Conservation (phyloP, 2,329 filamentous ascomycete genomes). For the Aureobasidium uvarum region DNA sequence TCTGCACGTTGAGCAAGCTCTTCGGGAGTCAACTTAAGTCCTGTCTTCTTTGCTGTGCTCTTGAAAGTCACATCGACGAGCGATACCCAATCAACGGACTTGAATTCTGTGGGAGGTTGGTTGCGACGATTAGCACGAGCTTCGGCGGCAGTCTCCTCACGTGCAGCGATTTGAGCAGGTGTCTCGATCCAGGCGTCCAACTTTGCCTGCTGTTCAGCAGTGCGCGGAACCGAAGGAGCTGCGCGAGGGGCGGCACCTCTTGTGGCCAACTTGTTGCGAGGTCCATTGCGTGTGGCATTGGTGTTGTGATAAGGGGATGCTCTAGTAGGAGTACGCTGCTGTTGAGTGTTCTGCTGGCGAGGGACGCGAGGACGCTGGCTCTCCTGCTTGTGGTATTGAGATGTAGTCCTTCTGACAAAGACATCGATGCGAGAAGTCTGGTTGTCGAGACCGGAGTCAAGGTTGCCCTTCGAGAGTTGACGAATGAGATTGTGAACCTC, state of each 20-base stretch:
- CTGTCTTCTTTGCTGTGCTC: background rate
- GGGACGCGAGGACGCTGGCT: background rate
- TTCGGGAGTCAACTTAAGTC: background rate
- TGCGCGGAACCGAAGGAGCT: background rate
- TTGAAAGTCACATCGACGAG: background rate
- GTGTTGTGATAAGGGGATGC: background rate
- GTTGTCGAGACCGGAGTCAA: slow-evolving; percentile 6
- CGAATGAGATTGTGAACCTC: slow-evolving; percentile 9
- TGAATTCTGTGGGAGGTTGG: background rate
- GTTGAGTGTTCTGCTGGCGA: background rate
- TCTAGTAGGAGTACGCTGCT: background rate
- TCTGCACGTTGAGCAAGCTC: background rate
- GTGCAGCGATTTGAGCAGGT: background rate
- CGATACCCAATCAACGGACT: background rate
- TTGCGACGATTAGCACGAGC: background rate
- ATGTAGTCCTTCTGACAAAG: background rate
- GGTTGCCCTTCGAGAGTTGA: background rate
- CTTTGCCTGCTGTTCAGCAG: background rate
- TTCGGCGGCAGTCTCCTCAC: background rate
- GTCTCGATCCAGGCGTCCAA: background rate
- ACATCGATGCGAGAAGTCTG: slow-evolving; percentile 8
- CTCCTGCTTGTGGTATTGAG: background rate
- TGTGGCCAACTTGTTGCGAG: background rate
- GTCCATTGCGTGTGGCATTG: background rate
- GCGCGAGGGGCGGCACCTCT: background rate